Evolutionary conservation across 2,329 filamentous ascomycete genomes (phyloP).

Genomic region (Aspergillus cejpii): DNA sequence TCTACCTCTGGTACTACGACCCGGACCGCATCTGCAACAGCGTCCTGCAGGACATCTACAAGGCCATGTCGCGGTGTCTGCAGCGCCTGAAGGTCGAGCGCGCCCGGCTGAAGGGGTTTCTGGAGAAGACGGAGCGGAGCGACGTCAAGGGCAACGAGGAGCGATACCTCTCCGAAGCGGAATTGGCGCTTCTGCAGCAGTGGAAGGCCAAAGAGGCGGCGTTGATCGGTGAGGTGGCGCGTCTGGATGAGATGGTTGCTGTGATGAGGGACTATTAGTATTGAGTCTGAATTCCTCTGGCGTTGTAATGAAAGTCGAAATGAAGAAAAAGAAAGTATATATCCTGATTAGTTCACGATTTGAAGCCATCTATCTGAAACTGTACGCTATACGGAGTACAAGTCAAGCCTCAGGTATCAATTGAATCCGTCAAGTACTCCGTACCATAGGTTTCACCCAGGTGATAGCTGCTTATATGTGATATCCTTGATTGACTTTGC

Average conservation of each 20-base stretch:
- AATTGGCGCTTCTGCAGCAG: slow-evolving; percentile 61
- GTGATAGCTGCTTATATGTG: no score
- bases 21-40: slow-evolving; percentile 61
- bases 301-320: slow-evolving; percentile 2
- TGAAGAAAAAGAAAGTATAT: not conserved
- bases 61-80: slow-evolving; percentile 76
- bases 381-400: no score
- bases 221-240: slow-evolving; percentile 69
- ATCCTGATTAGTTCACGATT: no score
- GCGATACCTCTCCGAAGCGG: slow-evolving; percentile 66
- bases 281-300: not conserved
- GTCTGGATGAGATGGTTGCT: slow-evolving; percentile 78
- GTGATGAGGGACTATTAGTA: slow-evolving; percentile 69
- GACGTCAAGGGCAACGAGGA: slow-evolving; percentile 82
- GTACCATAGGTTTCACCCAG: no score
- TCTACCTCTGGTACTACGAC: slow-evolving; percentile 92
- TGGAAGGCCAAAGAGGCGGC: slow-evolving; percentile 60
- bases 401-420: no score
- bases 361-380: no score
- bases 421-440: no score
- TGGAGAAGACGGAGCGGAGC: slow-evolving; percentile 74
- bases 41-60: slow-evolving; percentile 76
- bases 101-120: slow-evolving; percentile 61
- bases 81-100: slow-evolving; percentile 75
- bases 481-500: no score